Percentiles rank a stretch among this genome's conserved stretches.
Conservation (phyloP, 2,329 filamentous ascomycete species). For the Cercospora nicotianae region DNA sequence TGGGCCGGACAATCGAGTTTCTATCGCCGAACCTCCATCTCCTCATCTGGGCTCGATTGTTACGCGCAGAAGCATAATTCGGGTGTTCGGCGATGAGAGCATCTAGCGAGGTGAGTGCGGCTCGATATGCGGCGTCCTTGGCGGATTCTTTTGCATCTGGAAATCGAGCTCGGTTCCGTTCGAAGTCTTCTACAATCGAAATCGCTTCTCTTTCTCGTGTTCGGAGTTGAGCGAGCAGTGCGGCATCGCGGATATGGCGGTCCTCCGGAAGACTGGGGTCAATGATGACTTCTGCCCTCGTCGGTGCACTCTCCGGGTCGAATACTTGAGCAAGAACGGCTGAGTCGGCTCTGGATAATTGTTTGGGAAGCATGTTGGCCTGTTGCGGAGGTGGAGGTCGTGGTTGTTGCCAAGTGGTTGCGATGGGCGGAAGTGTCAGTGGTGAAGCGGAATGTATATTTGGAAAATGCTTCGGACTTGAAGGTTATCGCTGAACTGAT, state of each 20-base stretch:
- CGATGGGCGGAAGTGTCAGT: not conserved
- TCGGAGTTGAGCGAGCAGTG: slow-evolving; percentile 25
- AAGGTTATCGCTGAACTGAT: not conserved
- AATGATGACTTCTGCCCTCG: slow-evolving; percentile 29
- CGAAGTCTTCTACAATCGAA: slow-evolving; percentile 30
- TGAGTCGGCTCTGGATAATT: slow-evolving; percentile 41
- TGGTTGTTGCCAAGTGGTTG: not conserved
- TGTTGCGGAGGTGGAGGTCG: not conserved
- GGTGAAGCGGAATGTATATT: not conserved
- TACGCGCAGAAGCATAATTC: slow-evolving; percentile 68
- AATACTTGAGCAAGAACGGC: slow-evolving; percentile 48
- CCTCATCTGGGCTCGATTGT: slow-evolving; percentile 68
- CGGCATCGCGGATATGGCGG: slow-evolving; percentile 23
- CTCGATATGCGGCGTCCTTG: slow-evolving; percentile 27
- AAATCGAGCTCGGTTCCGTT: slow-evolving; percentile 14
- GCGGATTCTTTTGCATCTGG: slow-evolving; percentile 12
- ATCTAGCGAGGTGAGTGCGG: slow-evolving; percentile 48
- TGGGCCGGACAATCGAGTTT: slow-evolving; percentile 24
- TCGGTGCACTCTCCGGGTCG: slow-evolving; percentile 34
- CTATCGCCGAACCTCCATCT: slow-evolving; percentile 55
- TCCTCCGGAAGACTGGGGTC: slow-evolving; percentile 32
- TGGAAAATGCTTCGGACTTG: not conserved
- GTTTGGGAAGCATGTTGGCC: slow-evolving; percentile 20
- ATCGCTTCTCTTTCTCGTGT: slow-evolving; percentile 32
- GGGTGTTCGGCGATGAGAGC: slow-evolving; percentile 60